These are phyloP conservation scores for Tolypocladium ovalisporum DNA, from an alignment of 2,329 filamentous ascomycete species.

Conservation along the genomic window DNA sequence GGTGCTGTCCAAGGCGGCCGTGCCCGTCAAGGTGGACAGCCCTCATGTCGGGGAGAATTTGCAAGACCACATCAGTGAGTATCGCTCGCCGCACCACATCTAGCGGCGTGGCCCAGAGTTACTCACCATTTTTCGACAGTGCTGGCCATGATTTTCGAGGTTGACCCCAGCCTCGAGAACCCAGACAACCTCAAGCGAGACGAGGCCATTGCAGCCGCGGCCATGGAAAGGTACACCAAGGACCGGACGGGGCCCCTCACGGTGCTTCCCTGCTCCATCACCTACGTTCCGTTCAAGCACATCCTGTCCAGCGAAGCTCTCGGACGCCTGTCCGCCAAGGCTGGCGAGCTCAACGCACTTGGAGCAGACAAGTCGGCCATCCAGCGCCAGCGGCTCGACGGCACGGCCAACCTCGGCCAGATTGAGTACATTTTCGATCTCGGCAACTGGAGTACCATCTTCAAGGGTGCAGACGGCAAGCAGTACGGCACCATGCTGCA, in stretches of 20 bases:
- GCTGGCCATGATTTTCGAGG: constrained; percentile 32
- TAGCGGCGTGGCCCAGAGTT: background rate
- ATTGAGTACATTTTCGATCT: constrained; percentile 38
- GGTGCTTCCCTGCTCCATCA: constrained; percentile 27
- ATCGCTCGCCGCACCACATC: background rate
- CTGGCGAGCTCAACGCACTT: constrained; percentile 9
- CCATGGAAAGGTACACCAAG: constrained; percentile 20
- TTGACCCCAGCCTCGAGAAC: constrained; percentile 27
- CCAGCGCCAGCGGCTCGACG: constrained; percentile 19
- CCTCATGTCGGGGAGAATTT: constrained; percentile 37
- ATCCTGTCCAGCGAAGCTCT: constrained; percentile 16
- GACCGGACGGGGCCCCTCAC: constrained; percentile 23
- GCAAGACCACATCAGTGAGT: constrained; percentile 31
- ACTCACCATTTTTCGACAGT: constrained; percentile 14
- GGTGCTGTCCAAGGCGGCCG: constrained; percentile 24
- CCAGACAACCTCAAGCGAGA: constrained; percentile 27
- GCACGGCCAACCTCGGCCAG: constrained; percentile 25
- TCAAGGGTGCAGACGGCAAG: constrained; percentile 22
- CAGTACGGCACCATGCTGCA: constrained; percentile 37
- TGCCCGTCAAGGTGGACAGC: constrained; percentile 27
- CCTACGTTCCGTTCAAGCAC: constrained; percentile 29
- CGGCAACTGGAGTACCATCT: constrained; percentile 32
- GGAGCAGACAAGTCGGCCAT: constrained; percentile 16
- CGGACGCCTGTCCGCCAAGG: constrained; percentile 8
- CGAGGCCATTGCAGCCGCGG: constrained; percentile 14